These are phyloP conservation scores for Rhodamnia rubescens DNA, from an alignment of 345 rosid genomes.

Conservation along the genomic window DNA sequence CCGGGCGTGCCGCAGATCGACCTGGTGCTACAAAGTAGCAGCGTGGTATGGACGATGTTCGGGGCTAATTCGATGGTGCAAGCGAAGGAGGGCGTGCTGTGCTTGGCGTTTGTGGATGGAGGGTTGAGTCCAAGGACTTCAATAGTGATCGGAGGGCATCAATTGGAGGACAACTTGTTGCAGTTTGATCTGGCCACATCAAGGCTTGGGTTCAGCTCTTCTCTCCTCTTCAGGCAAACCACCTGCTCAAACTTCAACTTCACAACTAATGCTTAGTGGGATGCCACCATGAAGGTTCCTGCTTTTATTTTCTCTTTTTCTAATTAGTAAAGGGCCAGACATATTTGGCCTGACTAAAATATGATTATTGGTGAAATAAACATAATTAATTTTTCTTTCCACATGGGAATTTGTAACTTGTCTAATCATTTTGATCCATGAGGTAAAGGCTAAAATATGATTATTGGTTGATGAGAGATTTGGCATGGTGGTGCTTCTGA, in stretches of 20 bases:
- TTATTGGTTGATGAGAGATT: neutral
- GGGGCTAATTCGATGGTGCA: constrained; percentile 37
- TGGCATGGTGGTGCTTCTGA: neutral
- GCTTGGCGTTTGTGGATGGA: constrained; percentile 30
- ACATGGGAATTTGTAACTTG: neutral
- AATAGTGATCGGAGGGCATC: constrained; percentile 28
- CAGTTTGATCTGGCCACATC: constrained; percentile 26
- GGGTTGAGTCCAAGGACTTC: constrained; percentile 16
- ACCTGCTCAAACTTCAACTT: constrained; percentile 59
- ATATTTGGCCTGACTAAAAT: neutral
- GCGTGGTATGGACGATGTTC: constrained; percentile 19
- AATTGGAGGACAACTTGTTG: constrained; percentile 23
- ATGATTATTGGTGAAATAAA: neutral
- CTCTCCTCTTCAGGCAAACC: constrained; percentile 19
- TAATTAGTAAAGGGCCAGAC: neutral
- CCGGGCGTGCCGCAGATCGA: constrained; percentile 23
- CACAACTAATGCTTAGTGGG: constrained; percentile 12
- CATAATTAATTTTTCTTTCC: neutral
- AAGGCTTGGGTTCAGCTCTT: constrained; percentile 25
- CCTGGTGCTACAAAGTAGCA: constrained; percentile 23
- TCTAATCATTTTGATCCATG: neutral
- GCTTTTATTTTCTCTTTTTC: neutral
- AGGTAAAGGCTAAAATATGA: neutral
- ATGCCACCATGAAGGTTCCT: neutral
- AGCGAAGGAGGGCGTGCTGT: constrained; percentile 12